Evolutionary conservation across 2,329 filamentous ascomycete genomes (phyloP).

Genomic region (Elsinoe australis): DNA sequence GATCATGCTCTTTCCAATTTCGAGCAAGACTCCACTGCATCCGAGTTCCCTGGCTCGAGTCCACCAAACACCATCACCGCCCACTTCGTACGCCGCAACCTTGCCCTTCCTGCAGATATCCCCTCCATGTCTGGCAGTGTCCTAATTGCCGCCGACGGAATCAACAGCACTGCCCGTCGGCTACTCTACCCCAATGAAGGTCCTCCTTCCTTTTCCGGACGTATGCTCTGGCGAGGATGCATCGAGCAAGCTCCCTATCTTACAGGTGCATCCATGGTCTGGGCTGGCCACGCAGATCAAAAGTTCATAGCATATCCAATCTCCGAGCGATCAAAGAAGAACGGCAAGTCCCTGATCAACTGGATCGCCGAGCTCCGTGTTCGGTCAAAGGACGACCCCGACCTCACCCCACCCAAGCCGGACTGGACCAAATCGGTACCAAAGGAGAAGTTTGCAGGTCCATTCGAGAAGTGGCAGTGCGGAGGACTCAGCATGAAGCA

Average conservation of each 20-base stretch:
- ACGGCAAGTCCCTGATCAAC: slow-evolving; percentile 38
- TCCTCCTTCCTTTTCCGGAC: slow-evolving; percentile 39
- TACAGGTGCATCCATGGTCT: slow-evolving; percentile 39
- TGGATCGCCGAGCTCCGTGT: slow-evolving; percentile 43
- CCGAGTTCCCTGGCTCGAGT: neutral
- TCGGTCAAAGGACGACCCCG: slow-evolving; percentile 36
- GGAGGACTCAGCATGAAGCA: slow-evolving; percentile 38
- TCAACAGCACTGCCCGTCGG: slow-evolving; percentile 38
- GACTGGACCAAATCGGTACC: slow-evolving; percentile 40
- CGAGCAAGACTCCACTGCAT: slow-evolving; percentile 28
- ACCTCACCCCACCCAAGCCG: slow-evolving; percentile 38
- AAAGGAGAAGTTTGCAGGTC: slow-evolving; percentile 35
- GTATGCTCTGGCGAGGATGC: slow-evolving; percentile 43
- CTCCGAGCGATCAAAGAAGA: slow-evolving; percentile 31
- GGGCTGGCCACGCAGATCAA: slow-evolving; percentile 42
- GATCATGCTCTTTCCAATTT: slow-evolving; percentile 35
- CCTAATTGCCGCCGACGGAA: slow-evolving; percentile 39
- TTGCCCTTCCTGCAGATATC: slow-evolving; percentile 25
- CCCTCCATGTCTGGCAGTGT: slow-evolving; percentile 31
- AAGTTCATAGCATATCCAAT: slow-evolving; percentile 45
- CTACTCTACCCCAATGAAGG: slow-evolving; percentile 40
- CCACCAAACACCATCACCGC: slow-evolving; percentile 31
- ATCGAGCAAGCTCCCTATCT: slow-evolving; percentile 36
- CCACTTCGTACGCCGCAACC: slow-evolving; percentile 29
- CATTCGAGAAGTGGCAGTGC: slow-evolving; percentile 38